Conservation (phyloP, 176 grass and related monocot species). For the Rhynchospora breviuscula region DNA sequence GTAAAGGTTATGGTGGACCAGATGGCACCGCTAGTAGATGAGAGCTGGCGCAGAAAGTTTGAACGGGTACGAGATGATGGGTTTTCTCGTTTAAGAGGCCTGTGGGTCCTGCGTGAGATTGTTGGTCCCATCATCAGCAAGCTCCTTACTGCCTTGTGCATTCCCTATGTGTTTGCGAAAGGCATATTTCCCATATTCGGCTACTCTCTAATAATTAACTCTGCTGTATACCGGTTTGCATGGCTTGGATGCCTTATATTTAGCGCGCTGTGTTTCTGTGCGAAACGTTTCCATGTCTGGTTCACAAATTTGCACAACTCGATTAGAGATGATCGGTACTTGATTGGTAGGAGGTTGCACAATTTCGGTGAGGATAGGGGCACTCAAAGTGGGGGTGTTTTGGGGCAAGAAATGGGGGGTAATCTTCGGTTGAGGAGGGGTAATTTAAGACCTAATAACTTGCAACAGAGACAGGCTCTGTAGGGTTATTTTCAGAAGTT, state of each 20-base stretch:
- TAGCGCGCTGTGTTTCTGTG: slow-evolving; percentile 59
- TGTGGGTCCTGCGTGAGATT: slow-evolving; percentile 89
- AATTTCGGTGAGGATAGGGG: slow-evolving; percentile 65
- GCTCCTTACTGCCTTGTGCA: slow-evolving; percentile 76
- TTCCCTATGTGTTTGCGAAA: slow-evolving; percentile 88
- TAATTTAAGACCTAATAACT: slow-evolving; percentile 34
- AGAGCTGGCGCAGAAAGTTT: slow-evolving; percentile 86
- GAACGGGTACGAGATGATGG: slow-evolving; percentile 93
- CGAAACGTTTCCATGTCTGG: slow-evolving; percentile 83
- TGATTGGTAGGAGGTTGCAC: slow-evolving; percentile 87
- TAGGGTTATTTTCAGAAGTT: slow-evolving; percentile 12
- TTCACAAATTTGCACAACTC: slow-evolving; percentile 98
- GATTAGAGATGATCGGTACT: slow-evolving; percentile 89
- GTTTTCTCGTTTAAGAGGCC: slow-evolving; percentile 74
- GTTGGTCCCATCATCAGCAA: slow-evolving; percentile 78
- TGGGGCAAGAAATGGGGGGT: slow-evolving; percentile 39
- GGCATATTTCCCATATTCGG: slow-evolving; percentile 79
- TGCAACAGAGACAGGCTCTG: slow-evolving; percentile 31
- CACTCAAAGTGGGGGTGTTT: neutral
- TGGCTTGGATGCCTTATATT: slow-evolving; percentile 91
- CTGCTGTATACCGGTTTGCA: slow-evolving; percentile 80
- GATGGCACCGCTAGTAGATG: slow-evolving; percentile 90
- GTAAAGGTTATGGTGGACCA: slow-evolving; percentile 92
- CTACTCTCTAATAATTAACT: slow-evolving; percentile 87
- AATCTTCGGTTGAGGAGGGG: slow-evolving; percentile 51